phyloP scores from a whole-genome alignment of 202 grass and related monocot genomes.

The Dendrocalamus latiflorus region DNA sequence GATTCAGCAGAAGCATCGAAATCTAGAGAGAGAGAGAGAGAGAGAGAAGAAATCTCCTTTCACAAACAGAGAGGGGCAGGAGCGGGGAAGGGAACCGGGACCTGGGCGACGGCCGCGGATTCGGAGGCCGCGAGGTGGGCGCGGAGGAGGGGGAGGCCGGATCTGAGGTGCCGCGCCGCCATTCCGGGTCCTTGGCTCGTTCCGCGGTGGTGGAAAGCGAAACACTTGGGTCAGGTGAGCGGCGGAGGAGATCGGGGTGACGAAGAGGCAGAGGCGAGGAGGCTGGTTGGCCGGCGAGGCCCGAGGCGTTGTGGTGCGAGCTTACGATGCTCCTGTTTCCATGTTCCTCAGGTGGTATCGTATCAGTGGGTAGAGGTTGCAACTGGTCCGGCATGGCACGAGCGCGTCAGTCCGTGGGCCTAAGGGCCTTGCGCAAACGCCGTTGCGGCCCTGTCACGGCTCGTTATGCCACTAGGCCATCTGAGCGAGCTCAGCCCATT shows the following conservation, averaged over 20 bases:
- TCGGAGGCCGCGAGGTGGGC: constrained; percentile 26
- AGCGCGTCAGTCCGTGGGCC: background rate
- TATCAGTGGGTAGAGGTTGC: background rate
- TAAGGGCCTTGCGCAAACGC: too few species aligned
- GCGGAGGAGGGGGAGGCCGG: constrained; percentile 32
- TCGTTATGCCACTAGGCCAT: too few species aligned
- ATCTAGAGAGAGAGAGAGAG: background rate
- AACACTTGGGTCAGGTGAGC: constrained; percentile 5
- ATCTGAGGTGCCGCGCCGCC: constrained; percentile 54
- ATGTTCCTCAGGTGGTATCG: background rate
- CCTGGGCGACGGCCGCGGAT: constrained; percentile 32
- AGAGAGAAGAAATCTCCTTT: background rate
- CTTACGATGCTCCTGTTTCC: background rate
- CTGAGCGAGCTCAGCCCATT: too few species aligned
- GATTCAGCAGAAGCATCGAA: background rate
- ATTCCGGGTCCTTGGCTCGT: constrained; percentile 17
- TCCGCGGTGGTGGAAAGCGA: constrained; percentile 13
- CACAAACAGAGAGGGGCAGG: background rate
- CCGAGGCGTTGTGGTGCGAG: background rate
- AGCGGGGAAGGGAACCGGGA: background rate
- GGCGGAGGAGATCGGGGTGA: background rate
- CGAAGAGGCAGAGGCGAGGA: background rate
- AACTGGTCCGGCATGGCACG: background rate
- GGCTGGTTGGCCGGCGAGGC: background rate
- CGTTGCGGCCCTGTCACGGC: too few species aligned